Evolutionary conservation across 192 early-diverging fungal species (phyloP), one percentile per base, ranked within the genome.

Genomic region (Phlyctochytrium planicorne): DNA sequence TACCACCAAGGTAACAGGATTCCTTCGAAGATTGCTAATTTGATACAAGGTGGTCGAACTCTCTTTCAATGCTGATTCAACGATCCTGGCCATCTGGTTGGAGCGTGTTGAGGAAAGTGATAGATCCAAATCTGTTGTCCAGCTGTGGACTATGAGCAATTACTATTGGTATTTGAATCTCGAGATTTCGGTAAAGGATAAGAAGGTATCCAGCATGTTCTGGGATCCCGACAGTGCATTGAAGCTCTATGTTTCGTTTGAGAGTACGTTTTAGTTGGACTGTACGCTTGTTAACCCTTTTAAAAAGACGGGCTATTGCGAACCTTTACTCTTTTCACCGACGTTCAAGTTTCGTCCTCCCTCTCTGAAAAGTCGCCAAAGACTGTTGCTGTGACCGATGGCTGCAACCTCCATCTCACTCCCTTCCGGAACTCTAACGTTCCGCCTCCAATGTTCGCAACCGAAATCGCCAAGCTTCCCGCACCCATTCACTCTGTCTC

Each of bases 121-220:
- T 55, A 73, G 37, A 52, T 35, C 6, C 2, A 65, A 66, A 36
- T 17, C 16, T 25, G 60, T 24, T 34, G 85, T 99, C 55, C 93
- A 99, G 73, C 80, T 99, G 56, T 99, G 94, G 94, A 79, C 91
- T 0, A 91, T 89, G 73, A 87, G 84, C 60, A 99, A 99, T 85
- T 99, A 99, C 78, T 86, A 96, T 73, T 99, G 93, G 90, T 97
- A 97, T 69, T 63, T 97, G 60, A 94, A 94, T 75, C 94, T 96
- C 77, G 90, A 96, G 60, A 80, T 96, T 20, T 64, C 83, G 2
- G 63, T 73, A 1, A 63, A 34, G 0, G 76, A 76, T 16, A 73
- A 76, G 30, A 65, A 72, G 20, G 67, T 84, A 4, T 68, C 80
- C 25, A 77, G 65, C n/a, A 71, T 94, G 10, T 63, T 78, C 25